Evolutionary conservation across 805 yeast genomes (phyloP), one percentile per base, ranked within the genome.

Genomic region (Yarrowia porcina): DNA sequence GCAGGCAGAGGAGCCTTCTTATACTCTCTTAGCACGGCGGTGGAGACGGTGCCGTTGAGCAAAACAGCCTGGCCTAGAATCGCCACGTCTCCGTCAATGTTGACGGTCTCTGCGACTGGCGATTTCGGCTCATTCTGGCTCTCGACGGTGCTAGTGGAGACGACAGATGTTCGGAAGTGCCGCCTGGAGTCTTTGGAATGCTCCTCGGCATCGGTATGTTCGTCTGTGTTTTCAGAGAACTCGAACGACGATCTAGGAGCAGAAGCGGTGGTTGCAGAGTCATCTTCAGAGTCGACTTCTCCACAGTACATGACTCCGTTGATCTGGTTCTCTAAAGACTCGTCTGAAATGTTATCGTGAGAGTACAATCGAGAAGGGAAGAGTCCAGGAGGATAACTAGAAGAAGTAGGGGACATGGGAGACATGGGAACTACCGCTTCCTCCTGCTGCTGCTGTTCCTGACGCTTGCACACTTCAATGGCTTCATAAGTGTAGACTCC

Each of bases 401-500:
- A 2, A 1, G 52, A 30, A 6, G 25, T 20, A 7, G 52, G 52
- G 3, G 52, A 45, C 7, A 45, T 25, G 6, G 47, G 10, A 2
- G 11, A 25, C 8, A 25, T 4, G 8, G 28, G 28, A 25, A n/a
- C n/a, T n/a, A n/a, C n/a, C n/a, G n/a, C n/a, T n/a, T n/a, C n/a
- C n/a, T n/a, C n/a, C n/a, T n/a, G n/a, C n/a, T n/a, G n/a, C n/a
- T n/a, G n/a, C n/a, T n/a, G n/a, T n/a, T n/a, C 25, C 20, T 36
- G 11, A 12, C 17, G 38, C 9, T n/a, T 6, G 13, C n/a, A n/a
- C 28, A 27, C 47, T 21, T 54, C 47, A 7, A 39, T 39, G 15
- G 61, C 39, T 20, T 39, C 61, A 18, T 56, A 56, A 2, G 39
- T 56, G 47, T 41, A 56, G n/a, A 56, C 47, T 8, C 49, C 49